Conservation (phyloP, 1,284 basidiomycete genomes). For the Austroboletus novae-zelandiae region DNA sequence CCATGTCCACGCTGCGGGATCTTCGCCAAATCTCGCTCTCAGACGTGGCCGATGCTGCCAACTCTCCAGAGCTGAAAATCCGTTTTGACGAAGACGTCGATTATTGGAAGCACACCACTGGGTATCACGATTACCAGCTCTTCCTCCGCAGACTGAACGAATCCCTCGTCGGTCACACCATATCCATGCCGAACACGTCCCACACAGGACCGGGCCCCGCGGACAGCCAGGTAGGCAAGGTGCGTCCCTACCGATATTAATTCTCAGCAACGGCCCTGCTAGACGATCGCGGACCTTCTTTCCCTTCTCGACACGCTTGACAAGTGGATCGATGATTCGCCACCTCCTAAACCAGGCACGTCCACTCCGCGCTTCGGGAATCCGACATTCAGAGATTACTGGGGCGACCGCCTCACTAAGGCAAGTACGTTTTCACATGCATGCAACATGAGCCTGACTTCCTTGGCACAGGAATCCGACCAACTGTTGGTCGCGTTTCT, state of each 20-base stretch:
- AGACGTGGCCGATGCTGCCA: conserved; percentile 30
- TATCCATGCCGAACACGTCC: conserved; percentile 42
- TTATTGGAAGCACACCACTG: conserved; percentile 64
- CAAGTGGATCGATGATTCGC: conserved; percentile 81
- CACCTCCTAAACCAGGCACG: conserved; percentile 56
- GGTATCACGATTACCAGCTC: conserved; percentile 68
- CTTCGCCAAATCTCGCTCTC: conserved; percentile 45
- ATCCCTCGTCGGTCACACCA: conserved; percentile 61
- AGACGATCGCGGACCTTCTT: conserved; percentile 53
- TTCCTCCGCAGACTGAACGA: conserved; percentile 76
- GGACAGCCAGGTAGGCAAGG: conserved; percentile 18
- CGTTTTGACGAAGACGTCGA: conserved; percentile 67
- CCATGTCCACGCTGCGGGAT: conserved; percentile 26
- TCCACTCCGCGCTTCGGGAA: conserved; percentile 91
- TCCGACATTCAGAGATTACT: conserved; percentile 80
- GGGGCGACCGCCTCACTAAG: conserved; percentile 79
- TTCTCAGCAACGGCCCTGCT: conserved; percentile 16
- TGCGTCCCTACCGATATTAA: too few relatives aligned
- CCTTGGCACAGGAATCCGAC: conserved; percentile 52
- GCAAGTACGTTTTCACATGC: conserved; percentile 40
- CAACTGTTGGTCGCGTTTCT: conserved; percentile 54
- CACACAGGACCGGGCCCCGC: conserved; percentile 8
- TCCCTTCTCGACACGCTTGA: conserved; percentile 69
- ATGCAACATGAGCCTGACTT: background rate
- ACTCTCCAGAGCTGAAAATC: conserved; percentile 49